Base-by-base conservation (phyloP, 2,329 filamentous ascomycete genomes). In the Clathrospora elynae region DNA sequence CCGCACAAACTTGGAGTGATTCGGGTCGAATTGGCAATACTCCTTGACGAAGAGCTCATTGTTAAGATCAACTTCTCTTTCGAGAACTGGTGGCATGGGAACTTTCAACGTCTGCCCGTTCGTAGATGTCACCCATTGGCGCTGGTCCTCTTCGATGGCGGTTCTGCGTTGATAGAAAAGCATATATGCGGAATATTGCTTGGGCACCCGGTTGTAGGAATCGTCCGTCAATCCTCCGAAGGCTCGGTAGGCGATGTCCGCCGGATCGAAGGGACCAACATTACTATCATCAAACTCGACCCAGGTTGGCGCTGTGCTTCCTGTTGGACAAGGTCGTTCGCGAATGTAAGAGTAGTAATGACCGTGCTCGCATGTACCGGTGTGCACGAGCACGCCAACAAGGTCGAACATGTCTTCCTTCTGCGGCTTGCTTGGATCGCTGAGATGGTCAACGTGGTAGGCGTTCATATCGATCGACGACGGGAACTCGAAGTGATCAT, bases 311-410 rank as follows among this genome's bases (percentile, higher is more conserved):
- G 70, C 71, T 39, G 59, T 73, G 8, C 74, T 73, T 4, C 67
- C 66, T 22, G 72, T 67, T 13, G 78, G 71, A 11, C 73, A 76
- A 13, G 88, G 83, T 12, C 90, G 81, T 67, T 96, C 87, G 38
- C 90, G 87, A 51, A 95, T 90, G 66, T 90, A 97, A 0, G 92
- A 97, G 71, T 96, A 97, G 72, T 99, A 99, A 68, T 99, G 93
- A 0, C 93, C 93, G 18, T 90, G 92, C 64, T 96, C 90, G 9
- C 92, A 90, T 2, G 88, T 95, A 11, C 93, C 93, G 10, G 88
- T 87, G 66, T 99, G 93, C 2, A 99, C 90, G 12, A 99, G 82
- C 31, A 99, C 83, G 2, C 93, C 93, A n/a, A 96, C 91, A 3
- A 99, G 79, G 68, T 96, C 90, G 61, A 97, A 99, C 1, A 88